Evolutionary conservation across 345 rosid species (phyloP).

Genomic region (Lepidium africanum): DNA sequence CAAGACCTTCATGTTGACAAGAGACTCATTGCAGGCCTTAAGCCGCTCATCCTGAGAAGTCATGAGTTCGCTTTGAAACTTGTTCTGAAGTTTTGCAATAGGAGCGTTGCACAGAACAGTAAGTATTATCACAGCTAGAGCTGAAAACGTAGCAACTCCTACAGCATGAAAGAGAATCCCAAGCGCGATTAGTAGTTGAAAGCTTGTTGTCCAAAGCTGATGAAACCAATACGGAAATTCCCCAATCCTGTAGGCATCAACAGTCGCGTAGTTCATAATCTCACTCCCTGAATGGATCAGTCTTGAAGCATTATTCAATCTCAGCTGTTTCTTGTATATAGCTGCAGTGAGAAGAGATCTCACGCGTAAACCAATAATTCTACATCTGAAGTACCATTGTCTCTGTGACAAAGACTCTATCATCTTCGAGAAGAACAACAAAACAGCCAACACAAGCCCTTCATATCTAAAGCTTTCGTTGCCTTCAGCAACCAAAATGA

Average conservation of each 20-base stretch:
- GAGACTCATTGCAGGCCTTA: conserved; percentile 76
- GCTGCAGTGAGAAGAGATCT: conserved; percentile 80
- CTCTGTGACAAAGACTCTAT: conserved; percentile 82
- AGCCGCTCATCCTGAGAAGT: conserved; percentile 70
- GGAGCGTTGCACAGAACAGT: conserved; percentile 83
- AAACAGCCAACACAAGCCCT: conserved; percentile 61
- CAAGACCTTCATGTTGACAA: conserved; percentile 86
- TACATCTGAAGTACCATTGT: conserved; percentile 86
- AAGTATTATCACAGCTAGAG: conserved; percentile 61
- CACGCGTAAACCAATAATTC: conserved; percentile 68
- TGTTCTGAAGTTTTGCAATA: conserved; percentile 85
- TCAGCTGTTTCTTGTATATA: conserved; percentile 73
- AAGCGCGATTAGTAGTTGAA: conserved; percentile 74
- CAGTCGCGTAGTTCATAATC: conserved; percentile 85
- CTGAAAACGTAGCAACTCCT: conserved; percentile 80
- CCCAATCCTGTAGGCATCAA: conserved; percentile 90
- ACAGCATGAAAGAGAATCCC: conserved; percentile 71
- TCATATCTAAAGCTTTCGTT: conserved; percentile 52
- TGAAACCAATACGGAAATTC: conserved; percentile 97
- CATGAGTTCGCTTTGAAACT: conserved; percentile 78
- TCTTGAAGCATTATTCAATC: conserved; percentile 68
- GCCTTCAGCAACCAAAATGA: conserved; percentile 88
- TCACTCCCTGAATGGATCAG: conserved; percentile 78
- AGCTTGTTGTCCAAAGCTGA: conserved; percentile 85
- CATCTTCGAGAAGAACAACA: conserved; percentile 53